Evolutionary conservation across 2,329 filamentous ascomycete species (phyloP).

Genomic region (Pyrenophora tritici-repentis): DNA sequence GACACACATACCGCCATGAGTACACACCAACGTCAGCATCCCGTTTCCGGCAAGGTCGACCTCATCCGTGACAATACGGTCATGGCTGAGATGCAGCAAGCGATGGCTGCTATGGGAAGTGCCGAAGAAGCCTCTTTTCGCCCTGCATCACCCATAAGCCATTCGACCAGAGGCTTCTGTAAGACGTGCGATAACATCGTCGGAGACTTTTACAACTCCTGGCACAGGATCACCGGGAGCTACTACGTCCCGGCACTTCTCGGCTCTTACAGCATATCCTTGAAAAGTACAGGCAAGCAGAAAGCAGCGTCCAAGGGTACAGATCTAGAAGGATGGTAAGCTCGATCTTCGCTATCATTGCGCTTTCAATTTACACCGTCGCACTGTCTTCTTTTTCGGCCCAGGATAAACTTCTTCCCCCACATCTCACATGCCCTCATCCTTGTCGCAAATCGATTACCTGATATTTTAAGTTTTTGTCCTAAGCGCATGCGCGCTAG

Average conservation of each 20-base stretch:
- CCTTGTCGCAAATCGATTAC: constrained; percentile 40
- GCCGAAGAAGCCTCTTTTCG: constrained; percentile 18
- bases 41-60: constrained; percentile 13
- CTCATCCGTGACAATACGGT: constrained; percentile 9
- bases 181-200: constrained; percentile 31
- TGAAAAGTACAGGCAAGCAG: constrained; percentile 31
- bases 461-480: constrained; percentile 42
- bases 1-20: constrained; percentile 6
- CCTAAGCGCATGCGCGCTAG: constrained; percentile 42
- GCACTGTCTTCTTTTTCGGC: constrained; percentile 36
- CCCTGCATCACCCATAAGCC: constrained; percentile 17
- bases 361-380: constrained; percentile 12
- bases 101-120: constrained; percentile 14
- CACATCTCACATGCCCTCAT: constrained; percentile 38
- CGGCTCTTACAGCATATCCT: constrained; percentile 40
- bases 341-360: constrained; percentile 23
- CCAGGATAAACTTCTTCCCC: constrained; percentile 33
- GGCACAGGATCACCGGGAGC: constrained; percentile 40
- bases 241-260: constrained; percentile 44
- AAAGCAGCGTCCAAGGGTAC: constrained; percentile 37
- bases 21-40: constrained; percentile 17
- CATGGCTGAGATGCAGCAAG: background rate
- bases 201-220: constrained; percentile 48
- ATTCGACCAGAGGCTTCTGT: constrained; percentile 39
- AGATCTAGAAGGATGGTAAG: constrained; percentile 48